phyloP scores from a whole-genome alignment of 1,139 yeast species.

The Yamadazyma kanchanaburiensis region DNA sequence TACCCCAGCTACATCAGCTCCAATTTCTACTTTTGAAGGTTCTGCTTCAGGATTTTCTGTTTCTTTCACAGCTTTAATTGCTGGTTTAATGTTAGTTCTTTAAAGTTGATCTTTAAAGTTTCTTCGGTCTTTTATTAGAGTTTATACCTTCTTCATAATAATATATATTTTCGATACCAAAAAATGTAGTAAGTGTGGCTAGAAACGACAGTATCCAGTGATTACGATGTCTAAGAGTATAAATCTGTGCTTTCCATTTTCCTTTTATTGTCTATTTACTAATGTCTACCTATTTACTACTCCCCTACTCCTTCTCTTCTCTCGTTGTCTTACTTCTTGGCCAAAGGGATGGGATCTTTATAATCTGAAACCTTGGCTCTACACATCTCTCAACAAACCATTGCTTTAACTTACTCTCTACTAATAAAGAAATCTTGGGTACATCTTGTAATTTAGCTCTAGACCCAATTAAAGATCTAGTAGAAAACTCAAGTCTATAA shows the following conservation, averaged over 20 bases:
- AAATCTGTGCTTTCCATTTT: slow-evolving; percentile 1
- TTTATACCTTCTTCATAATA: no score
- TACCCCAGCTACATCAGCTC: slow-evolving; percentile 8
- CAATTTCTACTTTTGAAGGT: slow-evolving; percentile 13
- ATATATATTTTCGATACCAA: no score
- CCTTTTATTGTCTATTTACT: slow-evolving; percentile 2
- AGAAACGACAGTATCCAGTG: no score
- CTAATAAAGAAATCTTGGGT: slow-evolving; percentile 82
- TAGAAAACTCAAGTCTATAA: slow-evolving; percentile 80
- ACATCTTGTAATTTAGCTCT: slow-evolving; percentile 90
- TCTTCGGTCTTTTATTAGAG: no score
- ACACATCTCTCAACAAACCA: slow-evolving; percentile 95
- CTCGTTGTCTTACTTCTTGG: slow-evolving; percentile 75
- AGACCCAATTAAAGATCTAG: slow-evolving; percentile 86
- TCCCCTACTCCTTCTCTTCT: slow-evolving; percentile 14
- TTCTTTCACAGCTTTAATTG: slow-evolving; percentile 19
- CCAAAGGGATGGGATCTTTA: slow-evolving; percentile 85
- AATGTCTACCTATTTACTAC: slow-evolving; percentile 1
- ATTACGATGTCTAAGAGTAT: slow-evolving; percentile 1
- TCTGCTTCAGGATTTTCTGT: slow-evolving; percentile 15
- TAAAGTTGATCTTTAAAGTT: slow-evolving; percentile 10
- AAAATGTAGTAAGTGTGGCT: no score
- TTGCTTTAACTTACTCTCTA: slow-evolving; percentile 76
- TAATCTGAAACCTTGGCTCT: slow-evolving; percentile 86
- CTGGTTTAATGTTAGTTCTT: slow-evolving; percentile 17